phyloP scores from a whole-genome alignment of 2,329 filamentous ascomycete genomes.

The Xylariaceae sp. region DNA sequence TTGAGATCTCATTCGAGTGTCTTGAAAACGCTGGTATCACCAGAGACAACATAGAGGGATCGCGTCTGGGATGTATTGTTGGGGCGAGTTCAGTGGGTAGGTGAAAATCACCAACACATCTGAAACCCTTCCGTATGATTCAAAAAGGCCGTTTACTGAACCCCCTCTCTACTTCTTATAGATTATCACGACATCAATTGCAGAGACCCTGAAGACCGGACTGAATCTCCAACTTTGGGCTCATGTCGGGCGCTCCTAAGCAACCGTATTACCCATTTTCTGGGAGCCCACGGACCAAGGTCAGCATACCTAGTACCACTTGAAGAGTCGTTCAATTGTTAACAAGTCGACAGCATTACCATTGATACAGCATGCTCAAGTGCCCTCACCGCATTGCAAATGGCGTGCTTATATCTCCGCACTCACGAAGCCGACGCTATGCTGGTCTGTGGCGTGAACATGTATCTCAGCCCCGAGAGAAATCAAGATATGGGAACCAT shows the following conservation, averaged over 20 bases:
- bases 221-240: no score
- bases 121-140: no score
- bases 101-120: no score
- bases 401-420: neutral
- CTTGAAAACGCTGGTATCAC: slow-evolving; percentile 18
- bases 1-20: slow-evolving; percentile 28
- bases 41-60: neutral
- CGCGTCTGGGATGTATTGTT: slow-evolving; percentile 1
- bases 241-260: no score
- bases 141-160: no score
- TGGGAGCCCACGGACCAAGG: neutral
- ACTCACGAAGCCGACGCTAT: slow-evolving; percentile 23
- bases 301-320: no score
- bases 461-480: slow-evolving; percentile 30
- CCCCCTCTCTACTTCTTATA: no score
- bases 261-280: no score
- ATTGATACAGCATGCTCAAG: slow-evolving; percentile 5
- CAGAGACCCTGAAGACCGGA: no score
- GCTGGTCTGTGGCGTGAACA: slow-evolving; percentile 27
- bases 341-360: slow-evolving; percentile 7
- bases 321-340: no score
- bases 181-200: no score
- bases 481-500: slow-evolving; percentile 13
- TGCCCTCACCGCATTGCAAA: neutral
- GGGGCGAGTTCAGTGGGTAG: neutral